These are phyloP conservation scores for Evansstolkia leycettana DNA, from an alignment of 495 filamentous ascomycete genomes.

Conservation along the genomic window DNA sequence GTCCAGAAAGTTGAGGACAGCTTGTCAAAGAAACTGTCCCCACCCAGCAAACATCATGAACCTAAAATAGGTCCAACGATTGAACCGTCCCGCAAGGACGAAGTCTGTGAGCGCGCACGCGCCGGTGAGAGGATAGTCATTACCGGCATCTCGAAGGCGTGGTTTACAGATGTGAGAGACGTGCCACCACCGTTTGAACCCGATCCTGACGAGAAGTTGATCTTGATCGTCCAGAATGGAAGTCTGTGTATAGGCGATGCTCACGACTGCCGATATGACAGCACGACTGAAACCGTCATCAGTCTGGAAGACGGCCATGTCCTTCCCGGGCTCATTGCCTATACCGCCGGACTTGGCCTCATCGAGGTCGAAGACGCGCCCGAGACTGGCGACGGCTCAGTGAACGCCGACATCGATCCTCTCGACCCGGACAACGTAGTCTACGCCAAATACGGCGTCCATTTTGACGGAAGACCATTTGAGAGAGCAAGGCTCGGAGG, in stretches of 20 bases:
- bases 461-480: constrained; percentile 32
- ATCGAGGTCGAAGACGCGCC: constrained; percentile 34
- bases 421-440: constrained; percentile 19
- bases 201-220: too few species aligned
- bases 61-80: too few species aligned
- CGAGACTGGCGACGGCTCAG: constrained; percentile 30
- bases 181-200: too few species aligned
- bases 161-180: too few species aligned
- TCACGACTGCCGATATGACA: too few species aligned
- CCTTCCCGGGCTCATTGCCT: constrained; percentile 40
- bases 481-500: constrained; percentile 32
- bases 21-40: constrained; percentile 19
- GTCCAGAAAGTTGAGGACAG: constrained; percentile 3
- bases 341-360: constrained; percentile 40
- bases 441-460: constrained; percentile 37
- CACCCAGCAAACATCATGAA: too few species aligned
- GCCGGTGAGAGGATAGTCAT: too few species aligned
- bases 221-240: too few species aligned
- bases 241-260: too few species aligned
- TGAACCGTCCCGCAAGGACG: too few species aligned
- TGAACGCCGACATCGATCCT: constrained; percentile 4
- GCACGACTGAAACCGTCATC: constrained; percentile 14
- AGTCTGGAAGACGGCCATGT: constrained; percentile 42
- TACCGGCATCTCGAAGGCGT: too few species aligned
- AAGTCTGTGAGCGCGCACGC: too few species aligned